Base-by-base conservation (phyloP, 2,329 filamentous ascomycete species). In the Didymella pomorum region DNA sequence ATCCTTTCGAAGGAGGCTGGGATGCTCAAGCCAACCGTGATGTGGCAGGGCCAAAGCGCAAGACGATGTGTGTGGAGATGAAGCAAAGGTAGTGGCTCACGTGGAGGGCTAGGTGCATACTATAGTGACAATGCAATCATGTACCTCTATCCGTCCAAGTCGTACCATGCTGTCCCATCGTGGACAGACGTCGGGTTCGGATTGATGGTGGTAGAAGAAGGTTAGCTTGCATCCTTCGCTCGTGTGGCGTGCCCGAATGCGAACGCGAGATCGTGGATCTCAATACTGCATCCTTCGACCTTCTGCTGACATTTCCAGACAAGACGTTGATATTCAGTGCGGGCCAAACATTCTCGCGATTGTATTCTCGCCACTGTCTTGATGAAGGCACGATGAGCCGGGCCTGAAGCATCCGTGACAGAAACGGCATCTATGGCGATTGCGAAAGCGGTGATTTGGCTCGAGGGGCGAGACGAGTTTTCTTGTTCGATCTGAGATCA, bases 241-340 rank as follows among this genome's bases (percentile, higher is more conserved):
- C 31, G 44, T 44, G 21, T 20, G 41, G 25, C 45, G 21, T 14
- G 23, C 14, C 43, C 49, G 49, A 58, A 58, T 14, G 10, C 49
- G 55, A 45, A 41, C 2, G 12, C 44, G 39, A 45, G 25, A 44
- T 29, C 18, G 25, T n/a, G 12, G 28, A 52, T 52, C 49, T 39
- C 25, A 31, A 53, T 49, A 12, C 44, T 42, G 23, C 29, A 53
- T 33, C 45, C 23, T 46, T 44, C 49, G 44, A 31, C 45, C 49
- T 37, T 31, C 49, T 18, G 10, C 44, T 39, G 23, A 16, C 3
- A 3, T 1, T 31, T 23, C 16, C 12, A 4, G n/a, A 52, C 14
- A 26, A 43, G 43, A 16, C 12, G 16, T 21, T 11, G 5, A 23
- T 20, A 14, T 41, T 7, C 37, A 41, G 20, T 20, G 37, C 20